Percentiles rank a stretch among this genome's conserved stretches.
Evolutionary conservation across 1,284 basidiomycete genomes (phyloP).

Genomic region (Rhodotorula sp.): DNA sequence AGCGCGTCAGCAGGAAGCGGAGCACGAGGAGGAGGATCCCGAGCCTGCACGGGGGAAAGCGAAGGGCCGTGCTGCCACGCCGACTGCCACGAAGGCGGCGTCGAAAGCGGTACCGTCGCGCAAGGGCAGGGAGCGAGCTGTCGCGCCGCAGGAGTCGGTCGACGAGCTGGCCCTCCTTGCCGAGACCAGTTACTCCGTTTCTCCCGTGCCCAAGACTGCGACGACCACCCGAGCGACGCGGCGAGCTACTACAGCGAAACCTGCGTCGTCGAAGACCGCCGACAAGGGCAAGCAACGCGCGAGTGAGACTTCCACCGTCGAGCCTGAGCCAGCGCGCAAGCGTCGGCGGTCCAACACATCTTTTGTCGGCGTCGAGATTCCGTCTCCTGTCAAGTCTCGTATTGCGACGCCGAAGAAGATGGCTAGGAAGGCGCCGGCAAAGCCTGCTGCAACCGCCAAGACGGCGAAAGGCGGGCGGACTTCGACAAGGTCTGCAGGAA

Average conservation of each 20-base stretch:
- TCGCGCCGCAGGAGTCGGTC: neutral
- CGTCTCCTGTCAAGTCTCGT: too few species aligned
- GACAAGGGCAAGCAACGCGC: constrained; percentile 7
- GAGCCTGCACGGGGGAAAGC: neutral
- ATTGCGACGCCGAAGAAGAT: neutral
- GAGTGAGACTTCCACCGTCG: neutral
- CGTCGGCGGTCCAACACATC: too few species aligned
- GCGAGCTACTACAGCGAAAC: neutral
- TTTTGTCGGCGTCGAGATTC: too few species aligned
- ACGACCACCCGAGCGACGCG: constrained; percentile 1
- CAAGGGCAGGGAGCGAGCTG: constrained; percentile 11
- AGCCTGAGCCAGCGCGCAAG: too few species aligned
- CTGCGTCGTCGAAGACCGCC: neutral
- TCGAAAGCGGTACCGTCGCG: neutral
- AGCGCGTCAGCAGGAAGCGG: neutral
- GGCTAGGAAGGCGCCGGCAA: neutral
- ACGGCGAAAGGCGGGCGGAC: neutral
- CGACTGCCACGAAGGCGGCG: neutral
- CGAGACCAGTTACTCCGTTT: constrained; percentile 21
- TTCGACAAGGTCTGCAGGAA: neutral
- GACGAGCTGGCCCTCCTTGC: constrained; percentile 19
- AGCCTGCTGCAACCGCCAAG: neutral
- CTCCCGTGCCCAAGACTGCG: neutral
- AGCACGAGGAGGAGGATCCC: neutral
- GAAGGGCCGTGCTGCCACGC: neutral